Percentiles rank a stretch among this genome's conserved stretches.
Conservation (phyloP, 768 basidiomycete species). For the Trametes maxima region DNA sequence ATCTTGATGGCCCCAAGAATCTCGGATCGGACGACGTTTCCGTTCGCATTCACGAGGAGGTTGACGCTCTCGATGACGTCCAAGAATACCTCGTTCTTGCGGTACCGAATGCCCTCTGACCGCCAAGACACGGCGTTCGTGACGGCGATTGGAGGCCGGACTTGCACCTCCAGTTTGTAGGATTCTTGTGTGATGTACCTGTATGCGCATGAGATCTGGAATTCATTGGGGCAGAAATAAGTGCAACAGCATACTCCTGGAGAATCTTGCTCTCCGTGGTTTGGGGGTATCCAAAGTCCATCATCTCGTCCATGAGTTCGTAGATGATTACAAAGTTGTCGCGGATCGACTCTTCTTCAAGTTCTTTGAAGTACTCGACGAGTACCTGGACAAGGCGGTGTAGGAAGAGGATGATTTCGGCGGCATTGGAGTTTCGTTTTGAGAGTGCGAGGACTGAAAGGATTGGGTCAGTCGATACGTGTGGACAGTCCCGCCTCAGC, state of each 20-base stretch:
- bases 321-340: constrained; percentile 99
- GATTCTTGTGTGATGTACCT: constrained; percentile 99
- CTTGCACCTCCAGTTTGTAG: constrained; percentile 93
- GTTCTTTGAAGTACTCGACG: constrained; percentile 98
- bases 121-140: constrained; percentile 99
- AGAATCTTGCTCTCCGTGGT: constrained; percentile 99
- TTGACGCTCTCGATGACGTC: constrained; percentile 99
- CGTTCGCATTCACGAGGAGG: constrained; percentile 93
- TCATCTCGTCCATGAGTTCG: constrained; percentile 99
- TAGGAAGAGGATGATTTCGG: constrained; percentile 95
- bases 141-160: constrained; percentile 92
- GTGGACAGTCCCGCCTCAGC: too few relatives aligned
- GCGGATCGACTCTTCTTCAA: constrained; percentile 97
- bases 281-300: constrained; percentile 99
- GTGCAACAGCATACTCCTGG: constrained; percentile 69
- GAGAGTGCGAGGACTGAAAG: constrained; percentile 87
- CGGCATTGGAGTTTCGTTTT: constrained; percentile 93
- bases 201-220: constrained; percentile 4
- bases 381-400: constrained; percentile 92
- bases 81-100: constrained; percentile 99
- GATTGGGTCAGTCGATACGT: not conserved
- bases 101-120: constrained; percentile 93
- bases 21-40: constrained; percentile 95
- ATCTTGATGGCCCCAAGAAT: constrained; percentile 99
- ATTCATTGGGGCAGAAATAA: not conserved